These are phyloP conservation scores for Adansonia digitata DNA, from an alignment of 345 rosid species.

Conservation along the genomic window DNA sequence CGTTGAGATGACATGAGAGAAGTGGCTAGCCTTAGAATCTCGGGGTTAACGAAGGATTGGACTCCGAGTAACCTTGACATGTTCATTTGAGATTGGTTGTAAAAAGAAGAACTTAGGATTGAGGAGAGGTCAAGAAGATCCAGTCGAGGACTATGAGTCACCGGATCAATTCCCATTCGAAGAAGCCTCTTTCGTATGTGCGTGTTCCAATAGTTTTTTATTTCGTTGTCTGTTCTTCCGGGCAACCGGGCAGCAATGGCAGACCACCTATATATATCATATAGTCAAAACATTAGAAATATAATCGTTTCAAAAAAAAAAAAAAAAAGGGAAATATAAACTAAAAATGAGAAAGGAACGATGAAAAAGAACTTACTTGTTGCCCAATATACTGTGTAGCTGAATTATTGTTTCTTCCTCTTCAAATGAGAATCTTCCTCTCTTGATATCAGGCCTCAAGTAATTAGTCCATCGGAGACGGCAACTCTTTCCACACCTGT, in stretches of 20 bases:
- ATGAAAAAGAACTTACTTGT: slow-evolving; percentile 43
- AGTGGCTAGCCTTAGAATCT: slow-evolving; percentile 38
- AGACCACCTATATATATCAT: slow-evolving; percentile 51
- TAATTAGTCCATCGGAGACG: slow-evolving; percentile 81
- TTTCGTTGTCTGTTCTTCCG: slow-evolving; percentile 80
- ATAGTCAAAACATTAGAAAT: neutral
- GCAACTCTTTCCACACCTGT: slow-evolving; percentile 76
- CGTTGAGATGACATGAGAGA: slow-evolving; percentile 31
- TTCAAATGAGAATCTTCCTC: slow-evolving; percentile 61
- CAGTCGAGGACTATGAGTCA: slow-evolving; percentile 71
- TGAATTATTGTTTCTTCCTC: slow-evolving; percentile 73
- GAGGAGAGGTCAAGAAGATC: slow-evolving; percentile 71
- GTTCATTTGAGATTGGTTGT: slow-evolving; percentile 42
- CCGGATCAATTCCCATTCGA: slow-evolving; percentile 86
- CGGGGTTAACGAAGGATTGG: slow-evolving; percentile 38
- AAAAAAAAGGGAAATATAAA: no score
- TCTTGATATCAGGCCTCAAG: slow-evolving; percentile 68
- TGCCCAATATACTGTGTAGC: slow-evolving; percentile 62
- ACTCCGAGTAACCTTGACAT: slow-evolving; percentile 39
- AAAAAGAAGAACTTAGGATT: slow-evolving; percentile 40
- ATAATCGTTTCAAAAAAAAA: neutral
- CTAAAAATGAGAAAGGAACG: neutral
- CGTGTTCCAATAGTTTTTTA: slow-evolving; percentile 82
- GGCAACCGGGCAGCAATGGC: slow-evolving; percentile 77
- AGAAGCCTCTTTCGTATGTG: slow-evolving; percentile 67